These are phyloP conservation scores for Thalassiosira mediterranea DNA, from an alignment of 352 stramenopile genomes.

Conservation along the genomic window DNA sequence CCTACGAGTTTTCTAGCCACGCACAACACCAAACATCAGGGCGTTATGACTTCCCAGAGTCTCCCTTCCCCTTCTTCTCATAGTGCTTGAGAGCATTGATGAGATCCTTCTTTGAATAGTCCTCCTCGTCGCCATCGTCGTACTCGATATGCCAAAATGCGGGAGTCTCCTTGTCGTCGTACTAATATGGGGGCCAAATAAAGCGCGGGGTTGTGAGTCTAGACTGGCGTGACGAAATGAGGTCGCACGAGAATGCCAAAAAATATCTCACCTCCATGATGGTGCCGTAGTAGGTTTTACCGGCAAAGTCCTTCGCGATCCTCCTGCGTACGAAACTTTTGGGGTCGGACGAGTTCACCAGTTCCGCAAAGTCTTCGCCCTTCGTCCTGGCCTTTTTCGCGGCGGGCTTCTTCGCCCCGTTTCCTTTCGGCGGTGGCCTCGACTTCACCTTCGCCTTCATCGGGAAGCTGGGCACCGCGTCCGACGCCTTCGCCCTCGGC, in stretches of 20 bases:
- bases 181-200: too few species aligned
- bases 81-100: constrained; percentile 53
- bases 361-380: constrained; percentile 10
- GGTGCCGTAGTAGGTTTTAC: constrained; percentile 53
- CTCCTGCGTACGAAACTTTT: constrained; percentile 38
- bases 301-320: constrained; percentile 55
- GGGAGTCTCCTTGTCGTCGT: constrained; percentile 46
- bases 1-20: too few species aligned
- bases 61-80: constrained; percentile 24
- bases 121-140: constrained; percentile 61
- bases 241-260: too few species aligned
- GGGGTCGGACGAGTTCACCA: constrained; percentile 37
- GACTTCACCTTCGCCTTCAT: constrained; percentile 18
- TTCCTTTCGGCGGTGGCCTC: constrained; percentile 4
- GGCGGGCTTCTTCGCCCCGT: constrained; percentile 8
- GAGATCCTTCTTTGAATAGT: constrained; percentile 55
- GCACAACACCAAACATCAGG: neutral
- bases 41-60: neutral
- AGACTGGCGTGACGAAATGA: too few species aligned
- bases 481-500: neutral
- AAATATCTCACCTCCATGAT: too few species aligned
- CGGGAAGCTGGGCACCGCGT: constrained; percentile 12
- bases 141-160: constrained; percentile 56
- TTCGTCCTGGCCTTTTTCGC: constrained; percentile 35
- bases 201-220: too few species aligned